A percentile compares a stretch with the other conserved stretches of the same genome.
Evolutionary conservation across 78 protist genomes (phyloP).

Genomic region (Tieghemostelium lacteum): DNA sequence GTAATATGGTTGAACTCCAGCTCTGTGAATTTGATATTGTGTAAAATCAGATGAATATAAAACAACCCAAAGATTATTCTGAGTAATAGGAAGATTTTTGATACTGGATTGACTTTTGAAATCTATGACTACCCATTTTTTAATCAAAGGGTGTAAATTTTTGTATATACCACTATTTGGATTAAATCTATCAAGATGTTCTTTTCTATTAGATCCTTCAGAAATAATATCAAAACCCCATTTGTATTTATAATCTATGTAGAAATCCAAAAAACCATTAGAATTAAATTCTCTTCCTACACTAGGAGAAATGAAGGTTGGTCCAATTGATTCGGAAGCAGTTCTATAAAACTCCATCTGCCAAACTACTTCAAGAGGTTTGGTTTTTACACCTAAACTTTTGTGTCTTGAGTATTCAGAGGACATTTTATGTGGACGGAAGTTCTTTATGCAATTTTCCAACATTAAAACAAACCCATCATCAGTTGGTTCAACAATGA

Average conservation of each 20-base stretch:
- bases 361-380: slow-evolving; percentile 6
- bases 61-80: background rate
- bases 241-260: slow-evolving; percentile 17
- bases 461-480: background rate
- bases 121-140: background rate
- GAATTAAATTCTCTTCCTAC: slow-evolving; percentile 9
- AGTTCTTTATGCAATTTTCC: background rate
- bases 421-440: background rate
- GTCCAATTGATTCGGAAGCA: background rate
- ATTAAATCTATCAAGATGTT: background rate
- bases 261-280: background rate
- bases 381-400: no score
- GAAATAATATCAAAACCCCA: background rate
- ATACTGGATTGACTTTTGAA: background rate
- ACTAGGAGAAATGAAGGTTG: background rate
- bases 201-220: background rate
- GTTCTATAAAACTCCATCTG: background rate
- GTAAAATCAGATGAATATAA: background rate
- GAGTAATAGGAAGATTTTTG: background rate
- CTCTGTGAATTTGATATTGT: background rate
- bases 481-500: background rate
- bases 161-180: background rate
- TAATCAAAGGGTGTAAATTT: background rate
- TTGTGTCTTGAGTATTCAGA: background rate
- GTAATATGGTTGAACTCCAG: background rate